Evolutionary conservation across 331 rosid genomes (phyloP), one percentile per base, ranked within the genome.

Genomic region (Spiraea crenata): DNA sequence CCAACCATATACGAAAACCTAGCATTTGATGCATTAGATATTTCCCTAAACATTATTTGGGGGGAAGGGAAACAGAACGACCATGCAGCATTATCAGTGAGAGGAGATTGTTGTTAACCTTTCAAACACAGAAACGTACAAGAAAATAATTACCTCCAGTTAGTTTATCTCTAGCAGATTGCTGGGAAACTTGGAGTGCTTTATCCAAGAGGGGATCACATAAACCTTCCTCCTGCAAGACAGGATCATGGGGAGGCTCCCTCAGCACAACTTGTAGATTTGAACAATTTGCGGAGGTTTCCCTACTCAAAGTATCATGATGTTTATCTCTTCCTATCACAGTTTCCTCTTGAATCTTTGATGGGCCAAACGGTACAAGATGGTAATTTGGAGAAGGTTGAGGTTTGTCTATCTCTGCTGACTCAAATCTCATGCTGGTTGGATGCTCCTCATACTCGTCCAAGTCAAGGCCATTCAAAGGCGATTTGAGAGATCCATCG

Each of bases 1-100:
- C 93, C 76, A 73, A 74, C 87, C 87, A 88, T 14, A 57, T 55
- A 35, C 11, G 67, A 55, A 38, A 35, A 47, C 62, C 41, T 12
- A 56, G 4, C 5, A 77, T 7, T 57, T 71, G 73, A 47, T 35
- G n/a, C 6, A 17, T 20, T 47, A 14, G 66, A 57, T 57, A 77
- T 64, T 64, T 14, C 35, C 31, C 34, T 17, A 34, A 14, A 19
- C 39, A 47, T 45, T 45, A 49, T 37, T 25, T 4, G 37, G 50
- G 52, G 44, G 68, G 57, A 67, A 47, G 34, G 54, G 67, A 66
- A 17, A 56, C 42, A 67, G 42, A 0, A 56, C 13, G 66, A 9
- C 25, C 52, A 74, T 31, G n/a, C 13, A 38, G 11, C 54, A 70
- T 67, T 61, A 34, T 44, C 15, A 16, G 49, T 1, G 12, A 64